Evolutionary conservation across 495 filamentous ascomycete species (phyloP).

Genomic region (Usnea hakonensis): DNA sequence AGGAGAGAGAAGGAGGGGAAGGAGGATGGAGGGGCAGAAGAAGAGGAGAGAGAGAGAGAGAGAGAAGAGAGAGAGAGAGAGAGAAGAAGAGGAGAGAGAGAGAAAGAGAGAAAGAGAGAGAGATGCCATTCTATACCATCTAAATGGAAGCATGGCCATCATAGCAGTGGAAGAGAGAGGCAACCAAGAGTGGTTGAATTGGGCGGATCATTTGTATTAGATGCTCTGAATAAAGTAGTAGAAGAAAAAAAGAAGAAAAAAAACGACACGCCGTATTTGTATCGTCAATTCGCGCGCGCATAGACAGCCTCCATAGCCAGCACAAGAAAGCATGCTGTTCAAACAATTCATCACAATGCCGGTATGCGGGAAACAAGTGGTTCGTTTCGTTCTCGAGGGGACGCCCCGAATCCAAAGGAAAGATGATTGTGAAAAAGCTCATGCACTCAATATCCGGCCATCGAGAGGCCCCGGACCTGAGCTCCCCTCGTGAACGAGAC

Average conservation of each 20-base stretch:
- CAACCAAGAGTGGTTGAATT: too few relatives aligned
- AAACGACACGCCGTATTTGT: constrained; percentile 1
- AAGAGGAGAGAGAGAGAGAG: background rate
- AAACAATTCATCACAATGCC: background rate
- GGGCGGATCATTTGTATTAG: background rate
- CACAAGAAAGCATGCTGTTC: background rate
- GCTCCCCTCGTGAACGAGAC: constrained; percentile 3
- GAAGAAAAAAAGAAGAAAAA: background rate
- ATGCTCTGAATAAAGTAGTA: background rate
- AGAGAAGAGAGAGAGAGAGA: too few relatives aligned
- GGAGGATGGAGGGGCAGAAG: background rate
- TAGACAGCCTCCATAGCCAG: constrained; percentile 7
- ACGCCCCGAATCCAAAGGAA: background rate
- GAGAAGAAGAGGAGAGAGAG: background rate
- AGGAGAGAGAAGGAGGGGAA: background rate
- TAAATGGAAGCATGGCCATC: too few relatives aligned
- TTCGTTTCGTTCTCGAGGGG: background rate
- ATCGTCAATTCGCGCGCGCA: background rate
- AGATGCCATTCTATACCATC: too few relatives aligned
- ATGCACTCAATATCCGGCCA: constrained; percentile 1
- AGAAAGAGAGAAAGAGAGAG: background rate
- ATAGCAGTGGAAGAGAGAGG: too few relatives aligned
- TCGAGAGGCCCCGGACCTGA: background rate
- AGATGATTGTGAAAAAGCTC: constrained; percentile 9
- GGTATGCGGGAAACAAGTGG: background rate